Percentiles rank a stretch among this genome's conserved stretches.
phyloP scores from a whole-genome alignment of 2,329 filamentous ascomycete species.

The Colletotrichum cordylinicola region DNA sequence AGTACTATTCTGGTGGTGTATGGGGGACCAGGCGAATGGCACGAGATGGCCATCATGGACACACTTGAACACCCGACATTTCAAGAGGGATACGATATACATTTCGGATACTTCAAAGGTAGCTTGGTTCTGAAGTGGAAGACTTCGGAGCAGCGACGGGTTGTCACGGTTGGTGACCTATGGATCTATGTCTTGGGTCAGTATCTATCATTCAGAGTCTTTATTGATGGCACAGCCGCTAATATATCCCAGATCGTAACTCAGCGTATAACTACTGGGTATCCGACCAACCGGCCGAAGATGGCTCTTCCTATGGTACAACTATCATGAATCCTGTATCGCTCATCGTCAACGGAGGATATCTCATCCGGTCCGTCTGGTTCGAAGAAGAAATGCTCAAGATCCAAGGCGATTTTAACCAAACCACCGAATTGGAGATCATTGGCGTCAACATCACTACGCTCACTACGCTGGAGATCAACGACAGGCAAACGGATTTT shows the following conservation, averaged over 20 bases:
- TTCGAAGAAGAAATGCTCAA: conserved; percentile 61
- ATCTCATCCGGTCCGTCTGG: conserved; percentile 67
- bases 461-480: conserved; percentile 50
- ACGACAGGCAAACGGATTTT: conserved; percentile 42
- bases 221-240: background rate
- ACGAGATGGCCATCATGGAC: conserved; percentile 62
- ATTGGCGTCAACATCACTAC: conserved; percentile 64
- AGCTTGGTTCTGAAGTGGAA: conserved; percentile 46
- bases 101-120: conserved; percentile 12
- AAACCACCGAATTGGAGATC: conserved; percentile 71
- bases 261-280: conserved; percentile 75
- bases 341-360: conserved; percentile 68
- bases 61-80: conserved; percentile 40
- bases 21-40: conserved; percentile 64
- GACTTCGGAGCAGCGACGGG: conserved; percentile 55
- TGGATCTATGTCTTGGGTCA: conserved; percentile 61
- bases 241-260: conserved; percentile 58
- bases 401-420: conserved; percentile 75
- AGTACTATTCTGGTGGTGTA: conserved; percentile 70
- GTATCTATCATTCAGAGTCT: fast-evolving
- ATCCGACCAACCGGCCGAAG: conserved; percentile 52
- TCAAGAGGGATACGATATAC: conserved; percentile 26
- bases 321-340: conserved; percentile 40
- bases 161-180: conserved; percentile 55
- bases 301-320: conserved; percentile 34